These are phyloP conservation scores for Colletotrichum limetticola DNA, from an alignment of 2,329 filamentous ascomycete genomes.

Conservation along the genomic window DNA sequence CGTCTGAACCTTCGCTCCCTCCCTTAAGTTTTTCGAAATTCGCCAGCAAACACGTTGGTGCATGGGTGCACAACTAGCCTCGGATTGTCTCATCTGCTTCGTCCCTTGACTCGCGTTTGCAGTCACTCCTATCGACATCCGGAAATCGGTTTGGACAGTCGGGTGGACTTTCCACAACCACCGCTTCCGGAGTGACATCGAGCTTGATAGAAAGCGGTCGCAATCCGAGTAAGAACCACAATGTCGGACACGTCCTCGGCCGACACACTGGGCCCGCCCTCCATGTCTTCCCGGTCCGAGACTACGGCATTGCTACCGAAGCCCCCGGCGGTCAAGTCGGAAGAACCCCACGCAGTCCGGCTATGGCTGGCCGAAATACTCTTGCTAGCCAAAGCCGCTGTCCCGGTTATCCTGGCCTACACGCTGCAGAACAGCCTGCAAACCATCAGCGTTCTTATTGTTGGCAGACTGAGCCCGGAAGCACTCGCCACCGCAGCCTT, in stretches of 20 bases:
- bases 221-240: not conserved
- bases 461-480: slow-evolving; percentile 82
- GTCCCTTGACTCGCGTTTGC: slow-evolving; percentile 19
- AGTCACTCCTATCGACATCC: not conserved
- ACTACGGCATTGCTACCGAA: slow-evolving; percentile 34
- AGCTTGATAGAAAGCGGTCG: not conserved
- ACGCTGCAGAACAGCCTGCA: slow-evolving; percentile 87
- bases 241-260: slow-evolving; percentile 21
- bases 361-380: slow-evolving; percentile 64
- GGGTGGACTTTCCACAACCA: not conserved
- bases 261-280: slow-evolving; percentile 8
- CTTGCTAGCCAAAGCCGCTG: slow-evolving; percentile 73
- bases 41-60: not conserved
- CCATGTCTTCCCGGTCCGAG: slow-evolving; percentile 20
- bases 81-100: slow-evolving; percentile 17
- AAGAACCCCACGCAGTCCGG: slow-evolving; percentile 19
- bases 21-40: not conserved
- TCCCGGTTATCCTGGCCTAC: slow-evolving; percentile 87
- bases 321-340: slow-evolving; percentile 13
- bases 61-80: slow-evolving; percentile 6
- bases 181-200: not conserved
- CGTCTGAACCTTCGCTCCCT: slow-evolving; percentile 27
- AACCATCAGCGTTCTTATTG: slow-evolving; percentile 83
- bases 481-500: slow-evolving; percentile 86
- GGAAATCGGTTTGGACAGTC: not conserved